These are phyloP conservation scores for Uronychia setigera DNA, from an alignment of 73 alveolate species.

Conservation along the genomic window DNA sequence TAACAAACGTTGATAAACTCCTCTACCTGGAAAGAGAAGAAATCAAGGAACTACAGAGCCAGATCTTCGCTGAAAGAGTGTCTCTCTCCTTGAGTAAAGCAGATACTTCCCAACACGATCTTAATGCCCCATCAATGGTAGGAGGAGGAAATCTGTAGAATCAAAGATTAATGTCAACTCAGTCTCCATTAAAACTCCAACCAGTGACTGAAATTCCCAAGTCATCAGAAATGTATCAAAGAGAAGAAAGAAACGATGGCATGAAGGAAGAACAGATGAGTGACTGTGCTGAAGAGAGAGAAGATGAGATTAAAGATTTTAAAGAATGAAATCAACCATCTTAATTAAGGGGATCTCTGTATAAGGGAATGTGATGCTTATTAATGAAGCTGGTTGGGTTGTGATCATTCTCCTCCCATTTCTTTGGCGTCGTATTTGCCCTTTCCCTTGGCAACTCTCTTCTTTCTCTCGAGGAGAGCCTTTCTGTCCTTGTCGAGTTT, in stretches of 20 bases:
- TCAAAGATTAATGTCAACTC: background rate
- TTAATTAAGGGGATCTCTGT: too few relatives aligned
- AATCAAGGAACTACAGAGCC: constrained; percentile 66
- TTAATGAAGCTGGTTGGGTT: background rate
- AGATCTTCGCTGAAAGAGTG: constrained; percentile 74
- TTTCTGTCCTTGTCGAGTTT: constrained; percentile 86
- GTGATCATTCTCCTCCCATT: background rate
- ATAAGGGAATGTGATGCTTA: background rate
- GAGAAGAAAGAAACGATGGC: too few relatives aligned
- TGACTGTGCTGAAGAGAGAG: too few relatives aligned
- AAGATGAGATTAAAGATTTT: too few relatives aligned
- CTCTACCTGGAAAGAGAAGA: constrained; percentile 60
- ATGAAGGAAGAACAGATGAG: too few relatives aligned
- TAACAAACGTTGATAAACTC: constrained; percentile 61
- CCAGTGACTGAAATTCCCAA: too few relatives aligned
- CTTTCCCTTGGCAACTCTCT: constrained; percentile 53
- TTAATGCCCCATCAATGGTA: background rate
- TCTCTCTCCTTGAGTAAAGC: constrained; percentile 60
- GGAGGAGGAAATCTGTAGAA: too few relatives aligned
- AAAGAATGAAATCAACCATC: too few relatives aligned
- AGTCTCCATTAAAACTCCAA: too few relatives aligned
- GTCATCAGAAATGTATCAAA: too few relatives aligned
- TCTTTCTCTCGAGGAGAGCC: constrained; percentile 76
- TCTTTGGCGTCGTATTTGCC: background rate
- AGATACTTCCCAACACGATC: background rate